phyloP scores from a whole-genome alignment of 176 grass and related monocot genomes.

The Oryza nivara region DNA sequence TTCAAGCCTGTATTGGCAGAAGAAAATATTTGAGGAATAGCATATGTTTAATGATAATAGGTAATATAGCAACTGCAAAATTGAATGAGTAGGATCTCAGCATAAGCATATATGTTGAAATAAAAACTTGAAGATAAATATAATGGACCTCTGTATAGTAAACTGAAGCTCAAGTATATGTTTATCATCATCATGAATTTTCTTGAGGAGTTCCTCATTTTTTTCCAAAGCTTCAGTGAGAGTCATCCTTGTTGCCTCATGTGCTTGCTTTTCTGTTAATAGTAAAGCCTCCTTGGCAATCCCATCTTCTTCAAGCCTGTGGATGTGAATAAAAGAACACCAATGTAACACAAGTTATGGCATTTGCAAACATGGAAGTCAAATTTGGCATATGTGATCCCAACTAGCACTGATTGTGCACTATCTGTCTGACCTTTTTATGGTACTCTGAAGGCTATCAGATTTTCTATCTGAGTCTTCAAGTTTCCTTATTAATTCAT shows the following conservation, averaged over 20 bases:
- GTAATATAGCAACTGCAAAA: constrained; percentile 14
- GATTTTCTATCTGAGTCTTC: constrained; percentile 52
- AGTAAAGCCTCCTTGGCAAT: constrained; percentile 47
- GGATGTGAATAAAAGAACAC: constrained; percentile 21
- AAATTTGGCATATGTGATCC: constrained; percentile 8
- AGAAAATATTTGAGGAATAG: constrained; percentile 38
- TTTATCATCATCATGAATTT: constrained; percentile 59
- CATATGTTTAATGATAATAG: constrained; percentile 9
- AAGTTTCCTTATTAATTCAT: constrained; percentile 59
- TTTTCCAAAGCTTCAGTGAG: constrained; percentile 54
- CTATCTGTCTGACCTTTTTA: constrained; percentile 47
- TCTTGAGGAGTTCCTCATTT: constrained; percentile 52
- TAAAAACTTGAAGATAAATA: constrained; percentile 30
- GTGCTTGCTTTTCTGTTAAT: constrained; percentile 55
- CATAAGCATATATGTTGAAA: constrained; percentile 8
- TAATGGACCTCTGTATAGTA: constrained; percentile 56
- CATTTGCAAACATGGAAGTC: constrained; percentile 26
- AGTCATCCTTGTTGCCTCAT: constrained; percentile 43
- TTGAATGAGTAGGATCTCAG: background rate
- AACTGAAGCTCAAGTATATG: constrained; percentile 64
- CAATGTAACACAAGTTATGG: constrained; percentile 13
- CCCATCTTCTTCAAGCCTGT: constrained; percentile 67
- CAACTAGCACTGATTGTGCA: background rate
- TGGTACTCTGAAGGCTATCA: constrained; percentile 53
- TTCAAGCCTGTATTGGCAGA: constrained; percentile 47